phyloP scores from a whole-genome alignment of 2,329 filamentous ascomycete species.

The Calonectria honghensis region DNA sequence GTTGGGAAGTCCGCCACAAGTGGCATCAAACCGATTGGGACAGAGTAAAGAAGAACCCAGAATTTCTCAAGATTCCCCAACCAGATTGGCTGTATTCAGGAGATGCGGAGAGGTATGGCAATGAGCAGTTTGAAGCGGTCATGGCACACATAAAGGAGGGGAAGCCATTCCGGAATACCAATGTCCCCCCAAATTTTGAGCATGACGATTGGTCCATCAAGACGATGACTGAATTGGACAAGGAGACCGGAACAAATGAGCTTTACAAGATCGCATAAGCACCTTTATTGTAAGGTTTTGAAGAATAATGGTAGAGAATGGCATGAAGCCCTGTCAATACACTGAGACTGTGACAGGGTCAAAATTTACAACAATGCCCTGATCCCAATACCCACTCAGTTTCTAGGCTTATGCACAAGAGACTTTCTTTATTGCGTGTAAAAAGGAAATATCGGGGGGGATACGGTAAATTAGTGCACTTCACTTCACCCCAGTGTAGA shows the following conservation, averaged over 20 bases:
- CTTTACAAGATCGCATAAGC: background rate
- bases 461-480: too few species aligned
- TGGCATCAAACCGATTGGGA: background rate
- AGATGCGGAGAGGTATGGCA: background rate
- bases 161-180: background rate
- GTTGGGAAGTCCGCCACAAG: background rate
- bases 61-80: background rate
- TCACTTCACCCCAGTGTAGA: too few species aligned
- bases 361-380: too few species aligned
- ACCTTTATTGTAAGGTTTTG: background rate
- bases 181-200: background rate
- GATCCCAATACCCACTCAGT: too few species aligned
- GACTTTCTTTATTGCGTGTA: too few species aligned
- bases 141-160: background rate
- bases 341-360: too few species aligned
- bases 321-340: too few species aligned
- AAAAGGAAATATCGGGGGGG: too few species aligned
- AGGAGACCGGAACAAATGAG: background rate
- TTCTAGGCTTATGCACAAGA: too few species aligned
- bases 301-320: too few species aligned
- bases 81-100: background rate
- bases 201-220: background rate
- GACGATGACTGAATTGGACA: background rate
- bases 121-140: background rate
- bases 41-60: background rate